Base-by-base conservation (phyloP, 441 rosid species). In the Arabidopsis hybrid region DNA sequence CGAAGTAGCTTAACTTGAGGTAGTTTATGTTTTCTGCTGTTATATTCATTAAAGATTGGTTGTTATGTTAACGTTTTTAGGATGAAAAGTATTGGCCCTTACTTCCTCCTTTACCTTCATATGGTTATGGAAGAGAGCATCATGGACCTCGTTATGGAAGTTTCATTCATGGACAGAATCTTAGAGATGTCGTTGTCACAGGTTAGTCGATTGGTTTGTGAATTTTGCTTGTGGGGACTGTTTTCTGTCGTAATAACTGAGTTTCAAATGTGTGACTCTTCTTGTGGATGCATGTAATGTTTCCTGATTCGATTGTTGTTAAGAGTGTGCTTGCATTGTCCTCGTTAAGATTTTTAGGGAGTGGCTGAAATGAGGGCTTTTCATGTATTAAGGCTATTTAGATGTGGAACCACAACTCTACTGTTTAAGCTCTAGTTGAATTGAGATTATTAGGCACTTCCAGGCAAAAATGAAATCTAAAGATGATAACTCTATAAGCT, bases 101-200 rank as follows among this genome's bases (percentile, higher is more conserved):
- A 55, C 83, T 95, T 89, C 96, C 98, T 66, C 93, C 97, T 40
- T 82, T 95, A 79, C 98, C 99, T 70, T 92, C 99, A 21, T 95
- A 92, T 47, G 98, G 97, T 13, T 85, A 87, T 58, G 99, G 98
- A 67, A 88, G 99, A 80, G 96, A 95, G 85, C 97, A 86, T 82
- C 79, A 70, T 67, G 96, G 99, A 76, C 93, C 99, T 76, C 89
- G 96, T 21, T 92, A 86, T 79, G 96, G 98, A 60, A 95, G 99
- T 79, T 89, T 95, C 75, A 89, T 95, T 68, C 97, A 95, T 47
- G 98, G 98, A 49, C 98, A 95, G 83, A 83, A 95, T 82, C 97
- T 95, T 82, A 88, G 65, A 85, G 97, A 92, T 88, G 86, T 95
- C 16, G 89, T 87, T 18, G 77, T 95, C 79, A 92, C 97, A 69